A percentile compares a stretch with the other conserved stretches of the same genome.
phyloP scores from a whole-genome alignment of 805 yeast genomes.

The Yarrowia sp. region DNA sequence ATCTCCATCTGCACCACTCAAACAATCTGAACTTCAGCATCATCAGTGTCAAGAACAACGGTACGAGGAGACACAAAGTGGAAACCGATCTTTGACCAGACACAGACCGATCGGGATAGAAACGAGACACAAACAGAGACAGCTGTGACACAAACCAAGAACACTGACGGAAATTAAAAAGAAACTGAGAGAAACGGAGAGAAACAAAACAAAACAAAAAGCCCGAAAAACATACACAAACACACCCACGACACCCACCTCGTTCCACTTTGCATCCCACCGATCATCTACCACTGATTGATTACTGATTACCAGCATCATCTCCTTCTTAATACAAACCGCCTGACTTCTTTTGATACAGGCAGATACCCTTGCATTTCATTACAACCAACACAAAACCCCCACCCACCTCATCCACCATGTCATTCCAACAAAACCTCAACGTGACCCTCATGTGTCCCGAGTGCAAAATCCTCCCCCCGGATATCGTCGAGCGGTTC shows the following conservation, averaged over 20 bases:
- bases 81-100: too few species aligned
- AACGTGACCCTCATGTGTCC: conserved; percentile 91
- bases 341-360: too few species aligned
- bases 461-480: conserved; percentile 93
- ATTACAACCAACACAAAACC: neutral
- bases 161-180: neutral
- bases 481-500: conserved; percentile 89
- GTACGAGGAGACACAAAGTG: neutral
- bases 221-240: neutral
- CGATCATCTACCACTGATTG: too few species aligned
- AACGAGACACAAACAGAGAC: neutral
- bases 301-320: too few species aligned
- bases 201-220: too few species aligned
- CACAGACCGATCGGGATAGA: neutral
- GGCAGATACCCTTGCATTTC: too few species aligned
- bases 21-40: neutral
- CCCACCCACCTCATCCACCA: neutral
- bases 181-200: neutral
- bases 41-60: neutral
- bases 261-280: too few species aligned
- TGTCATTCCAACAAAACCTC: conserved; percentile 46
- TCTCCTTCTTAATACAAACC: too few species aligned
- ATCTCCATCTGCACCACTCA: neutral
- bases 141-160: neutral
- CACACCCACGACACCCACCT: too few species aligned